Conservation (phyloP, 495 filamentous ascomycete genomes). For the Xylaria grammica region DNA sequence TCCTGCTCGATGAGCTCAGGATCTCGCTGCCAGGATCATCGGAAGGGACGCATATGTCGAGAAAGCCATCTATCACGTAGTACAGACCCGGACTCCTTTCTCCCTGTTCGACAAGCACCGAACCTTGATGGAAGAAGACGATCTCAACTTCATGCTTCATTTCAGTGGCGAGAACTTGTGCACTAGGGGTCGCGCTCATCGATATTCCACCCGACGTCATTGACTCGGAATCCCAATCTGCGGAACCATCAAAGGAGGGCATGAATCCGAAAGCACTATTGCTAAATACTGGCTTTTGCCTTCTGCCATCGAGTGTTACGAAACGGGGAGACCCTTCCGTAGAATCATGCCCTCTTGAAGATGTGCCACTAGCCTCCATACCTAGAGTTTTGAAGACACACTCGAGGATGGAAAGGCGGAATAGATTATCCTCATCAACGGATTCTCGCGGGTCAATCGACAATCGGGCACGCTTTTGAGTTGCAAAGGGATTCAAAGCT, state of each 20-base stretch:
- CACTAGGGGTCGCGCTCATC: slow-evolving; percentile 44
- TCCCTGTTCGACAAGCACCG: slow-evolving; percentile 95
- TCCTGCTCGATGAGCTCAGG: slow-evolving; percentile 39
- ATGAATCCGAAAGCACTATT: slow-evolving; percentile 94
- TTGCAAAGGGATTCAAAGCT: slow-evolving; percentile 61
- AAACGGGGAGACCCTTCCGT: slow-evolving; percentile 84
- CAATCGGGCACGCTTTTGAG: slow-evolving; percentile 57
- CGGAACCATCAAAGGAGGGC: slow-evolving; percentile 82
- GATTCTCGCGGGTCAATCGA: slow-evolving; percentile 72
- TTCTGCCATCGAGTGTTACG: slow-evolving; percentile 81
- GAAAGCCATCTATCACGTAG: slow-evolving; percentile 96
- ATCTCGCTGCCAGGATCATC: slow-evolving; percentile 43
- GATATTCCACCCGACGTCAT: slow-evolving; percentile 66
- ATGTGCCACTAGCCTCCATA: slow-evolving; percentile 69
- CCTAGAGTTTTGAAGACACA: slow-evolving; percentile 97
- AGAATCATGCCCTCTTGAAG: slow-evolving; percentile 69
- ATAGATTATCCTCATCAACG: slow-evolving; percentile 82
- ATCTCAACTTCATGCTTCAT: slow-evolving; percentile 94
- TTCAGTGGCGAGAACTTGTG: slow-evolving; percentile 67
- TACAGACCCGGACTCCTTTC: slow-evolving; percentile 95
- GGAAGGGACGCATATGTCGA: slow-evolving; percentile 75
- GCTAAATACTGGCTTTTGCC: slow-evolving; percentile 80
- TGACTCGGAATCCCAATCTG: slow-evolving; percentile 86
- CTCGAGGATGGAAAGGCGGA: slow-evolving; percentile 87
- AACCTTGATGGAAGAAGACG: slow-evolving; percentile 93